These are phyloP conservation scores for Hortaea werneckii DNA, from an alignment of 2,329 filamentous ascomycete species.

Conservation along the genomic window DNA sequence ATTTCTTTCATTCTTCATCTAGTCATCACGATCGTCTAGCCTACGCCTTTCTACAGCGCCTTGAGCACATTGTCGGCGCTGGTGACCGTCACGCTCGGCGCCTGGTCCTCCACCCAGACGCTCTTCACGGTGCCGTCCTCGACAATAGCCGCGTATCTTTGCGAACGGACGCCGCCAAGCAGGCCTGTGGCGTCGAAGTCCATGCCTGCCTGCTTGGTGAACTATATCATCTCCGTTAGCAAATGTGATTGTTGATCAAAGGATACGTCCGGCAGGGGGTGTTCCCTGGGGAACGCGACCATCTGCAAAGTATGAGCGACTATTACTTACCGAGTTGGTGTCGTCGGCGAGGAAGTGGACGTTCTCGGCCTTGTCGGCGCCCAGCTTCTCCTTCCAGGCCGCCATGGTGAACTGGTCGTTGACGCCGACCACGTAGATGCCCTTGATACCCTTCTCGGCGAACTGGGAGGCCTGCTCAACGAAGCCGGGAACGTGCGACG, in stretches of 20 bases:
- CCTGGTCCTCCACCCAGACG: conserved; percentile 19
- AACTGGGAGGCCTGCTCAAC: conserved; percentile 16
- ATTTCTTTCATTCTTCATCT: too few relatives aligned
- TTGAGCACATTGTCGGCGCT: conserved; percentile 11
- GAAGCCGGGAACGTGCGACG: conserved; percentile 19
- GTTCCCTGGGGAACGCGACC: too few relatives aligned
- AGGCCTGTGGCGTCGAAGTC: conserved; percentile 16
- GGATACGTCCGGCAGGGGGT: too few relatives aligned
- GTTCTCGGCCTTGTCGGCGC: conserved; percentile 8
- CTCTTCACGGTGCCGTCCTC: conserved; percentile 13
- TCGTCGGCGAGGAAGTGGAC: conserved; percentile 21
- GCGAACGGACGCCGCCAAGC: conserved; percentile 16
- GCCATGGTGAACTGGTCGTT: conserved; percentile 18
- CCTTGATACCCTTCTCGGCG: conserved; percentile 17
- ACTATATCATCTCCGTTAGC: conserved; percentile 4
- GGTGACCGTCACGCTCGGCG: conserved; percentile 15
- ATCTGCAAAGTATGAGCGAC: too few relatives aligned
- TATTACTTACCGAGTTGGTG: conserved; percentile 10
- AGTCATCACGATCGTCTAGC: too few relatives aligned
- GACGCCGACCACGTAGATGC: conserved; percentile 20
- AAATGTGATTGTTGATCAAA: neutral
- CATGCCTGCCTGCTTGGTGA: conserved; percentile 15
- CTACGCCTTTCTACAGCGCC: neutral
- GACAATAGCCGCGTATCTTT: conserved; percentile 16
- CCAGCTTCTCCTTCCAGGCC: conserved; percentile 19